Base-by-base conservation (phyloP, 1,139 yeast species). In the Diutina catenulata region DNA sequence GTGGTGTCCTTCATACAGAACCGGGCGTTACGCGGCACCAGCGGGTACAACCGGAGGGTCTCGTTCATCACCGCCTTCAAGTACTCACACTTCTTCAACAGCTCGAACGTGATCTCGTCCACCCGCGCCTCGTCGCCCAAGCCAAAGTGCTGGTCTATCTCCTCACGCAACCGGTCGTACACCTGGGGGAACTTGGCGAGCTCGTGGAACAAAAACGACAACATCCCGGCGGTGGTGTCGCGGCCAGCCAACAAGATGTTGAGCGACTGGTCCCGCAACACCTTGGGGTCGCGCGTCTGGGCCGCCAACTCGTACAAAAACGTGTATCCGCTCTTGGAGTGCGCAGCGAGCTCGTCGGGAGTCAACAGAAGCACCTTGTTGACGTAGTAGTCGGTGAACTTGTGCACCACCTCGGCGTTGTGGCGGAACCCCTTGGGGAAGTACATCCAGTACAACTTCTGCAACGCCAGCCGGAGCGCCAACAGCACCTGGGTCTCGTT, bases 161-260 rank as follows among this genome's bases (percentile, higher is more conserved):
- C 59, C 13, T 48, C 35, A 40, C 52, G 53, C 37, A 57, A 48
- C 39, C 49, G 50, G 8, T 41, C 45, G 46, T 47, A 56, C 13
- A 54, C 42, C 3, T 47, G 45, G 11, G 55, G 56, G 39, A 51
- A 46, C 33, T 50, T 43, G 3, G 58, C 46, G 39, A 57, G 44
- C 43, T 54, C 59, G 36, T 43, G 56, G 37, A 53, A 45, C 11
- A 50, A 41, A 44, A 54, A 51, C 2, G 60, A 46, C 39, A 58
- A 47, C 37, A 58, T 48, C 5, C 58, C 53, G 19, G 60, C 60
- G 8, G 62, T 58, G 29, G 62, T 58, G 42, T 56, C 56, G 42
- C 63, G 47, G 15, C 62, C 63, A 13, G 62, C 63, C 33, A 58
- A 46, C 52, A 57, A 50, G 33, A 58, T 56, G 40, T 55, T 56